A percentile compares a stretch with the other conserved stretches of the same genome.
phyloP scores from a whole-genome alignment of 2,329 filamentous ascomycete genomes.

The Thielaviopsis populi region DNA sequence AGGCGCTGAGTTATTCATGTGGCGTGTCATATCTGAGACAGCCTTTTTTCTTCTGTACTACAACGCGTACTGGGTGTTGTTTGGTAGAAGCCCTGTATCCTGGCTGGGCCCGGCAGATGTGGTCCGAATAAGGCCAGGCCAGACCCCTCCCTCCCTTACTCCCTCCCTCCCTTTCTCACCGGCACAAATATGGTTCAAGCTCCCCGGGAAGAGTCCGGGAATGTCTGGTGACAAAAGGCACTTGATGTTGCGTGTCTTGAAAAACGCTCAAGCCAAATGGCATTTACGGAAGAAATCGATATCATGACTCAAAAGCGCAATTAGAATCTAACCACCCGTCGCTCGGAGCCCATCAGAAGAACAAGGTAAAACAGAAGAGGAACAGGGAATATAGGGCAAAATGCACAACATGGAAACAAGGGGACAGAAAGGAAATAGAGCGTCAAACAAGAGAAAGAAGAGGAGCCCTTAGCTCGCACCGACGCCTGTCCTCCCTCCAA shows the following conservation, averaged over 20 bases:
- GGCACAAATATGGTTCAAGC: background rate
- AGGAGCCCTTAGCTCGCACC: conserved; percentile 4
- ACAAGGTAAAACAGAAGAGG: conserved; percentile 6
- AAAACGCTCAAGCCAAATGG: conserved; percentile 12
- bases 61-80: background rate
- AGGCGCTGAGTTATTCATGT: background rate
- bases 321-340: conserved; percentile 11
- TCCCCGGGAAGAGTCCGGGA: background rate
- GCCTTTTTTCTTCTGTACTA: background rate
- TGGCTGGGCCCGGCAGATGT: background rate
- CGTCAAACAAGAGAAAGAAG: conserved; percentile 2
- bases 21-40: background rate
- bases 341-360: conserved; percentile 5
- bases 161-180: background rate
- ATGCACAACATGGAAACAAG: conserved; percentile 9
- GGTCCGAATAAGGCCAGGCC: background rate
- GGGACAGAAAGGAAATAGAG: background rate
- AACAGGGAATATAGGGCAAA: conserved; percentile 11
- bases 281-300: conserved; percentile 5
- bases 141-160: background rate
- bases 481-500: background rate
- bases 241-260: conserved; percentile 15
- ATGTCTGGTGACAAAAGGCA: background rate
- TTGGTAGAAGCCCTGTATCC: background rate
- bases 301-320: conserved; percentile 12